These are phyloP conservation scores for Bruguiera parviflora DNA, from an alignment of 345 rosid genomes.

Conservation along the genomic window DNA sequence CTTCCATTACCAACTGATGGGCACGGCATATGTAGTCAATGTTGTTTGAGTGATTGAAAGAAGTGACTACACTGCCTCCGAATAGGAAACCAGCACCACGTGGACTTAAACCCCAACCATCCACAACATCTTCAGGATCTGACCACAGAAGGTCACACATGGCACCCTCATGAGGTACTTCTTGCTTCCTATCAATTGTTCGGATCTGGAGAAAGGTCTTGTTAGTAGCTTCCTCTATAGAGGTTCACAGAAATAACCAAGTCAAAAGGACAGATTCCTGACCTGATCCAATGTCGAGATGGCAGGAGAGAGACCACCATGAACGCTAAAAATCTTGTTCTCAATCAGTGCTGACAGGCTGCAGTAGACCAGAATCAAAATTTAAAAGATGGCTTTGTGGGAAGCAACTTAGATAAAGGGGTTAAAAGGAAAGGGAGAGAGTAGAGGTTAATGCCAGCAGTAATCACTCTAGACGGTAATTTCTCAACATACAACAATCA, in stretches of 20 bases:
- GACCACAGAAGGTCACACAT: conserved; percentile 99
- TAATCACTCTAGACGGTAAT: too few species aligned
- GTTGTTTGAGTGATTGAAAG: conserved; percentile 82
- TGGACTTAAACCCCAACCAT: conserved; percentile 98
- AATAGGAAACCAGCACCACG: conserved; percentile 95
- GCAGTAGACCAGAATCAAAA: conserved; percentile 22
- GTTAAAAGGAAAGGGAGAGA: neutral
- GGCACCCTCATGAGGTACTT: conserved; percentile 99
- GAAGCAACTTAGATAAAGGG: conserved; percentile 1
- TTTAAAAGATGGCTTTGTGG: neutral
- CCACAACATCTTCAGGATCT: conserved; percentile 96
- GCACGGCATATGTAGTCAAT: conserved; percentile 90
- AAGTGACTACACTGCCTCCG: conserved; percentile 82
- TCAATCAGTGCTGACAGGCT: conserved; percentile 95
- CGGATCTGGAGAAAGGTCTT: conserved; percentile 57
- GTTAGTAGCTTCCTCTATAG: conserved; percentile 12
- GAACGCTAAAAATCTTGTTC: conserved; percentile 88
- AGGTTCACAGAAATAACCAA: conserved; percentile 13
- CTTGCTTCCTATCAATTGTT: conserved; percentile 92
- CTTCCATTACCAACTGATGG: conserved; percentile 99
- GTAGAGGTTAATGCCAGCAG: too few species aligned
- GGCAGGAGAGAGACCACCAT: conserved; percentile 97
- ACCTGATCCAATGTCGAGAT: conserved; percentile 96
- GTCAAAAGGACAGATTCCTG: conserved; percentile 20
- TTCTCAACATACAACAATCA: too few species aligned